Conservation (phyloP, 495 filamentous ascomycete genomes). For the Lophiostoma macrostomum region DNA sequence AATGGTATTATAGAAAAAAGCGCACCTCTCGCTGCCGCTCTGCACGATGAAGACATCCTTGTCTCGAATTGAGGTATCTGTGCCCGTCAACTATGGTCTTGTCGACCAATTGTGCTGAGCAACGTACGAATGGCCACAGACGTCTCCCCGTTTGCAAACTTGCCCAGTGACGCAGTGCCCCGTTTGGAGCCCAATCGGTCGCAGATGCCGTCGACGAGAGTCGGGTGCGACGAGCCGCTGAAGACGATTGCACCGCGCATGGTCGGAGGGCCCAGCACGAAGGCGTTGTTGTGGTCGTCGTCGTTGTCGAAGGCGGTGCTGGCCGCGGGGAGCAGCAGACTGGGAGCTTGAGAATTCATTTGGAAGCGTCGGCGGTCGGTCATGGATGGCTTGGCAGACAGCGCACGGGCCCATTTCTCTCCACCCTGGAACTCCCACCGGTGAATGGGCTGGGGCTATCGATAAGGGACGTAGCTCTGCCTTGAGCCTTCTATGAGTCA, state of each 20-base stretch:
- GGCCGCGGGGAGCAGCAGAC: background rate
- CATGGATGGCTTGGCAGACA: background rate
- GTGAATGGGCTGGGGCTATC: no score
- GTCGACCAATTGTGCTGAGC: background rate
- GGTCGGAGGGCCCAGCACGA: slow-evolving; percentile 28
- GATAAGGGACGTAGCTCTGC: no score
- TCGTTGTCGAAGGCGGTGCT: background rate
- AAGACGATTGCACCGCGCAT: slow-evolving; percentile 73
- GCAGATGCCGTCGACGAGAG: slow-evolving; percentile 68
- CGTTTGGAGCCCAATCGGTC: slow-evolving; percentile 64
- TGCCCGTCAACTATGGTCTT: background rate
- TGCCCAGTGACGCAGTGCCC: slow-evolving; percentile 62
- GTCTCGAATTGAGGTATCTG: slow-evolving; percentile 79
- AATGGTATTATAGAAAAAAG: no score
- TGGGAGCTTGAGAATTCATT: background rate
- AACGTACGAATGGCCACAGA: slow-evolving; percentile 76
- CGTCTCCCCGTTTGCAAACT: slow-evolving; percentile 90
- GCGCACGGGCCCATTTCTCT: no score
- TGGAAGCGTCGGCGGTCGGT: background rate
- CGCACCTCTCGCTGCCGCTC: slow-evolving; percentile 79
- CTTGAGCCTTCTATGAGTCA: no score
- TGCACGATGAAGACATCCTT: slow-evolving; percentile 99
- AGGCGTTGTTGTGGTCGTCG: background rate
- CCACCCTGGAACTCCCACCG: no score
- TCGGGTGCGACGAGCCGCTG: slow-evolving; percentile 66